Evolutionary conservation across 2,329 filamentous ascomycete species (phyloP), one percentile per base, ranked within the genome.

Genomic region (Cladosporium sp.): DNA sequence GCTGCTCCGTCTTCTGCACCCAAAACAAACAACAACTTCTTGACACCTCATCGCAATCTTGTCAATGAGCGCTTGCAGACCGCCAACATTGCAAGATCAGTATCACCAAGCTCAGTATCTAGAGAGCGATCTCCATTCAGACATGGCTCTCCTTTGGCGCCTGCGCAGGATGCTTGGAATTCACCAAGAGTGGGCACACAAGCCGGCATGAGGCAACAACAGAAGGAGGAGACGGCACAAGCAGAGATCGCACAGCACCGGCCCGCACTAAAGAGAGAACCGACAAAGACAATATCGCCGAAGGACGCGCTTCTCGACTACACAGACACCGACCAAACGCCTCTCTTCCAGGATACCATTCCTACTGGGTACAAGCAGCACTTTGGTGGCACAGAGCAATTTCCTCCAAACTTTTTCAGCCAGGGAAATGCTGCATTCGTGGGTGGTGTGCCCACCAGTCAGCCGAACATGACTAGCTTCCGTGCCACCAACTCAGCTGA

Each of bases 231-330:
- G 66, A 82, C 83, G 42, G 85, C 87, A 60, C 81, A 81, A 63
- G 64, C 66, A 58, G 72, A 72, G 61, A 66, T 66, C 50, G 69
- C 65, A 45, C 66, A 66, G 43, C 70, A 73, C 43, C 66, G 64
- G 22, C 66, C 69, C 11, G 58, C 62, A 42, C 64, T 73, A 28
- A 64, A 64, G 51, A 62, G 70, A 58, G 72, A 80, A 61, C 67
- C 76, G 43, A 81, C 85, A 1, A 90, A 90, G 74, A 96, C 93
- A 0, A 96, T 99, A 49, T 97, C 93, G 1, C 94, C 93, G 22
- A 95, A 96, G 75, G 93, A 97, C 68, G 90, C 92, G 1, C 76
- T 96, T 60, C 76, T 97, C 51, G 92, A 97, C 61, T 96, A 92
- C 70, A 84, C 88, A 61, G 90, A 94, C 39, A 74, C 80, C 0